A percentile compares a stretch with the other conserved stretches of the same genome.
Conservation (phyloP, 306 rosid species). For the Quercus parvula region DNA sequence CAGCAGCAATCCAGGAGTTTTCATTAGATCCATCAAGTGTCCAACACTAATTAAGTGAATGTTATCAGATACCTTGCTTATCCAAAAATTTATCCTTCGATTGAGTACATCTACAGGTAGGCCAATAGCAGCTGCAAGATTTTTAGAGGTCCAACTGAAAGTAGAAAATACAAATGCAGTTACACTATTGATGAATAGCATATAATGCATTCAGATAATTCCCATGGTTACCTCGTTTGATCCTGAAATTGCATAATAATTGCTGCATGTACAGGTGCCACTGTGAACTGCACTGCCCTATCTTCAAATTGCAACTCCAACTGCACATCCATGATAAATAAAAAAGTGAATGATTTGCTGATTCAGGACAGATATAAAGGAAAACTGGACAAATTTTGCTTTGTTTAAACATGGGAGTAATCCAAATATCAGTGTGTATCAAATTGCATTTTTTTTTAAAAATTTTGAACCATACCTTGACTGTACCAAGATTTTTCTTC, state of each 20-base stretch:
- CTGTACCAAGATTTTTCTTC: conserved; percentile 92
- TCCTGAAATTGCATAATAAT: conserved; percentile 84
- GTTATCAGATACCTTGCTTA: conserved; percentile 60
- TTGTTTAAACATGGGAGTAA: background rate
- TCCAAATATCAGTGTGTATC: background rate
- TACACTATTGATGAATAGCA: conserved; percentile 5
- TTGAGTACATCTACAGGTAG: conserved; percentile 63
- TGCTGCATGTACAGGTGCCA: conserved; percentile 83
- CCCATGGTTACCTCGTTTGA: conserved; percentile 51
- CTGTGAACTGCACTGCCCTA: conserved; percentile 71
- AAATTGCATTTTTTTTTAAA: background rate
- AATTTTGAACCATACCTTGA: conserved; percentile 53
- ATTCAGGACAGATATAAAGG: background rate
- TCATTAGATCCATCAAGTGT: background rate
- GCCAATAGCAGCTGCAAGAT: conserved; percentile 77
- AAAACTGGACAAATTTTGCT: background rate
- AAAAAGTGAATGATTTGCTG: background rate
- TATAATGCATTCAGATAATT: conserved; percentile 1
- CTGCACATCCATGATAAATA: conserved; percentile 30
- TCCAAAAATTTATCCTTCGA: conserved; percentile 87
- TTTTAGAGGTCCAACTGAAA: conserved; percentile 79
- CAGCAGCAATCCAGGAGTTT: background rate
- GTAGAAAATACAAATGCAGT: conserved; percentile 15
- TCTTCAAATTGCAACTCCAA: conserved; percentile 93
- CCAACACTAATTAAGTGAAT: background rate